phyloP scores from a whole-genome alignment of 2,329 filamentous ascomycete species.

The Rhinocladiella similis region DNA sequence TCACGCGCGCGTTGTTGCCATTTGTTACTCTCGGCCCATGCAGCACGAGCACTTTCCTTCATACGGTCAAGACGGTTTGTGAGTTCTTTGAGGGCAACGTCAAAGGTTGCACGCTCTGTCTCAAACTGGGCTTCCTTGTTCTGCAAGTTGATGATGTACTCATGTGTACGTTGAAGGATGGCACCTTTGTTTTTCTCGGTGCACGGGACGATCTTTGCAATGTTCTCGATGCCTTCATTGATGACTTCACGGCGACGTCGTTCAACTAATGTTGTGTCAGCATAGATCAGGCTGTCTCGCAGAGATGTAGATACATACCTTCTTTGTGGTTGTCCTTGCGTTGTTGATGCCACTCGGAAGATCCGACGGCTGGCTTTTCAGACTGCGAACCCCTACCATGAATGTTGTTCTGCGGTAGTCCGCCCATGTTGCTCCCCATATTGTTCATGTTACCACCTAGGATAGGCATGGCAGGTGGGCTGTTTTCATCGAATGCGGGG shows the following conservation, averaged over 20 bases:
- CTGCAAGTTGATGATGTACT: slow-evolving; percentile 83
- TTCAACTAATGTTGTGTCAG: slow-evolving; percentile 64
- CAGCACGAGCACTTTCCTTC: slow-evolving; percentile 86
- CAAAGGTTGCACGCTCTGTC: slow-evolving; percentile 47
- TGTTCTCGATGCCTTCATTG: slow-evolving; percentile 97
- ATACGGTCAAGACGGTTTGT: slow-evolving; percentile 93
- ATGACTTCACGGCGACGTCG: slow-evolving; percentile 95
- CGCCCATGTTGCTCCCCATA: not conserved
- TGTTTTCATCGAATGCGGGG: slow-evolving; percentile 16
- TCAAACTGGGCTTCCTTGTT: slow-evolving; percentile 33
- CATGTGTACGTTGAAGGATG: slow-evolving; percentile 87
- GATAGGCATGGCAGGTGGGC: slow-evolving; percentile 35
- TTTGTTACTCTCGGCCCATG: slow-evolving; percentile 79
- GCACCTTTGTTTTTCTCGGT: slow-evolving; percentile 99
- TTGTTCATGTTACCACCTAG: slow-evolving; percentile 9
- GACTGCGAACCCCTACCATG: slow-evolving; percentile 35
- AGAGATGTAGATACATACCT: slow-evolving; percentile 57
- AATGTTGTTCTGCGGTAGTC: slow-evolving; percentile 30
- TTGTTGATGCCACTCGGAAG: slow-evolving; percentile 96
- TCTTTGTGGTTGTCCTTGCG: slow-evolving; percentile 99
- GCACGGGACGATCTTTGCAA: slow-evolving; percentile 94
- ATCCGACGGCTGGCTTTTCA: slow-evolving; percentile 84
- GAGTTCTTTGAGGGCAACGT: slow-evolving; percentile 70
- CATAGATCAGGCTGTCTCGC: not conserved
- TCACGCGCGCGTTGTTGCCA: slow-evolving; percentile 50